Evolutionary conservation across 192 early-diverging fungal species (phyloP).

Genomic region (Backusella macrospora): DNA sequence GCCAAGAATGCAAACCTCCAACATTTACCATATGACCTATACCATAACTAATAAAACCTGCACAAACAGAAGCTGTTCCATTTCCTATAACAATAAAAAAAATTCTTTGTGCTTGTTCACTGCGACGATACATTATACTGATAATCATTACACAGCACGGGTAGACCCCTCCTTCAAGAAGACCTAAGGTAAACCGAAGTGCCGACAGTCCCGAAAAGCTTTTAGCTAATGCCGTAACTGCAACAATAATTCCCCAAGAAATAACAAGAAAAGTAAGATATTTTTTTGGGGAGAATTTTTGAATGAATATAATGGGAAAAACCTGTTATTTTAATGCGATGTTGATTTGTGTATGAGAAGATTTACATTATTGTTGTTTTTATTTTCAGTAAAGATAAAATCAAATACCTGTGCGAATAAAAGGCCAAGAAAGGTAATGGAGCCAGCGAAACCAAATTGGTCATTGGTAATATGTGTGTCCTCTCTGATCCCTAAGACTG

Average conservation of each 20-base stretch:
- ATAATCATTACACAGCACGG: slow-evolving; percentile 27
- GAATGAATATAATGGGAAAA: slow-evolving; percentile 7
- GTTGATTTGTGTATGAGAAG: too few relatives aligned
- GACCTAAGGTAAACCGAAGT: slow-evolving; percentile 30
- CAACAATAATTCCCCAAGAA: slow-evolving; percentile 26
- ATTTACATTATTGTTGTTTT: neutral
- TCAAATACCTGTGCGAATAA: slow-evolving; percentile 17
- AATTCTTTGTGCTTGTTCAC: slow-evolving; percentile 19
- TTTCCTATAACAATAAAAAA: slow-evolving; percentile 16
- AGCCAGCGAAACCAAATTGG: slow-evolving; percentile 27
- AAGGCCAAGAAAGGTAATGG: slow-evolving; percentile 37
- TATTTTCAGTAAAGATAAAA: neutral
- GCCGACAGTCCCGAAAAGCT: slow-evolving; percentile 18
- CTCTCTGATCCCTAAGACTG: slow-evolving; percentile 28
- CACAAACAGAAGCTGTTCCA: slow-evolving; percentile 20
- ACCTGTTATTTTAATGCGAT: neutral
- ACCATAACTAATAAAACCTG: slow-evolving; percentile 31
- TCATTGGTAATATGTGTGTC: slow-evolving; percentile 18
- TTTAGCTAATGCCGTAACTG: neutral
- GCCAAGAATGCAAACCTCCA: slow-evolving; percentile 16
- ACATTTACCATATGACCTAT: slow-evolving; percentile 22
- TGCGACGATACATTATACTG: slow-evolving; percentile 33
- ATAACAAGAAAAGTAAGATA: slow-evolving; percentile 17
- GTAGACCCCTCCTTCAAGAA: slow-evolving; percentile 31
- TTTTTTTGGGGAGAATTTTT: slow-evolving; percentile 19